Conservation (phyloP, 2,329 filamentous ascomycete genomes). For the Apiospora hydei region DNA sequence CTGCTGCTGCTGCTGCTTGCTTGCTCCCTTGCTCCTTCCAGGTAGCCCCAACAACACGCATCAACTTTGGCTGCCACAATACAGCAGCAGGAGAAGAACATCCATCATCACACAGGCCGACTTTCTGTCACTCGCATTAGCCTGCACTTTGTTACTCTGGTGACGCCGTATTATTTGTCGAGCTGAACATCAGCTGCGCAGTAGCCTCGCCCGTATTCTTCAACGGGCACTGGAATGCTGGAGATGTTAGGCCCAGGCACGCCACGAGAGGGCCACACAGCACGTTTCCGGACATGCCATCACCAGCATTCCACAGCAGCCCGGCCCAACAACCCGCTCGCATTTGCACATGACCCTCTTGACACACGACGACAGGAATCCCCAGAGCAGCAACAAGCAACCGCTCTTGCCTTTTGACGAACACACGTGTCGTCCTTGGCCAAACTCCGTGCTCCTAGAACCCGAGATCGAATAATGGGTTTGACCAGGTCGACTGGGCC, state of each 20-base stretch:
- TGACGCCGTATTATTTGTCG: background rate
- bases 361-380: background rate
- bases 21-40: background rate
- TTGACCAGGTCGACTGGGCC: background rate
- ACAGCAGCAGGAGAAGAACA: background rate
- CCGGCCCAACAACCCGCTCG: conserved; percentile 9
- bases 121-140: background rate
- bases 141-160: background rate
- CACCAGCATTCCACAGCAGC: conserved; percentile 13
- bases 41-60: background rate
- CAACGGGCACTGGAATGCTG: conserved; percentile 7
- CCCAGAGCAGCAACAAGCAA: background rate
- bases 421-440: background rate
- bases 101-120: background rate
- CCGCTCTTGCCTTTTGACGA: background rate
- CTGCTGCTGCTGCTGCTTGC: background rate
- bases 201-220: conserved; percentile 12
- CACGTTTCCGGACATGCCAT: conserved; percentile 13
- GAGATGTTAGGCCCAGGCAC: background rate
- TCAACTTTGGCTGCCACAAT: too few relatives aligned
- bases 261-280: conserved; percentile 1
- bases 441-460: background rate
- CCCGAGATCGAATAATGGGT: too few relatives aligned
- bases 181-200: background rate
- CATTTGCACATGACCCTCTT: conserved; percentile 14